phyloP scores from a whole-genome alignment of 257 asterid species.

The Prunella vulgaris region DNA sequence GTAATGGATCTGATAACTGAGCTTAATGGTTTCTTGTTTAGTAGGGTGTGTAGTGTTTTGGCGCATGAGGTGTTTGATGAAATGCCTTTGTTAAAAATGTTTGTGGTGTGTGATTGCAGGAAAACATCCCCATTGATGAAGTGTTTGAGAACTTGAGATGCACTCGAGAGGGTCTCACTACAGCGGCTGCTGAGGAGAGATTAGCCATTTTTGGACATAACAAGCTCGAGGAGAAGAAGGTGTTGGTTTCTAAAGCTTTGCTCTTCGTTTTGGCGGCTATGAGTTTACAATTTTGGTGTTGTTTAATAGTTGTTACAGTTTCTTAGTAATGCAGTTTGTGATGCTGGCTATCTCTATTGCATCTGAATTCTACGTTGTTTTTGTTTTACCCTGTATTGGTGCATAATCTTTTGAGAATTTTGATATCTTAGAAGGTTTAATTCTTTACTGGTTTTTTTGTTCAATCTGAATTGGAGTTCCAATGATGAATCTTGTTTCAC shows the following conservation, averaged over 20 bases:
- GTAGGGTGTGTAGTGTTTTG: background rate
- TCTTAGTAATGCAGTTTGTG: background rate
- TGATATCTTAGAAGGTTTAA: background rate
- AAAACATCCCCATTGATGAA: constrained; percentile 91
- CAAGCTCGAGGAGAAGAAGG: constrained; percentile 99
- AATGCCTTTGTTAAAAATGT: constrained; percentile 9
- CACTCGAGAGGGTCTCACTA: constrained; percentile 78
- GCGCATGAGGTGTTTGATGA: constrained; percentile 18
- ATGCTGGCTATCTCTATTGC: constrained; percentile 4
- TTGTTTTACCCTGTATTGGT: background rate
- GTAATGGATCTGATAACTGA: constrained; percentile 72
- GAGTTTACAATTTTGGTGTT: constrained; percentile 12
- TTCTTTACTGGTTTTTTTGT: background rate
- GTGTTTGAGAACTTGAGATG: constrained; percentile 96
- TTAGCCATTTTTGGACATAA: constrained; percentile 88
- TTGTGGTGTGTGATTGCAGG: constrained; percentile 44
- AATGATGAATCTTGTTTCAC: background rate
- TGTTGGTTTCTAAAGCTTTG: constrained; percentile 14
- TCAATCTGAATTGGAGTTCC: background rate
- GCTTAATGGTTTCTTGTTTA: constrained; percentile 5
- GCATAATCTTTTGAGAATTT: background rate
- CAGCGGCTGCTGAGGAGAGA: constrained; percentile 81
- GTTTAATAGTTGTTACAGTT: background rate
- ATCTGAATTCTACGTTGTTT: constrained; percentile 10
- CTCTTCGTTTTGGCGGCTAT: background rate